A percentile compares a stretch with the other conserved stretches of the same genome.
phyloP scores from a whole-genome alignment of 371 early-diverging fungal genomes.

The Lichtheimia corymbifera region DNA sequence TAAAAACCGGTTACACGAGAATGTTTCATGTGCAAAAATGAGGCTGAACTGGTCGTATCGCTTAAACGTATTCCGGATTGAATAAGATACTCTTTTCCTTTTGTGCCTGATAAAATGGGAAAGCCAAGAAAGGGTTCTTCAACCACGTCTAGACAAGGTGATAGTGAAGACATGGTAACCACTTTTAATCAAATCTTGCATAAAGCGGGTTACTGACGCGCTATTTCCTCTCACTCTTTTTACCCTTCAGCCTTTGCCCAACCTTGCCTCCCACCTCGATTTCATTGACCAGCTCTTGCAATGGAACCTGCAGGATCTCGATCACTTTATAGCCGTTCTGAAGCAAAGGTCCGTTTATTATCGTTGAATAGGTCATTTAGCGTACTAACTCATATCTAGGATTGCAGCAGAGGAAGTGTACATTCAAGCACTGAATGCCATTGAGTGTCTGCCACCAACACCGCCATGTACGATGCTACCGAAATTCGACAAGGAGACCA shows the following conservation, averaged over 20 bases:
- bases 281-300: conserved; percentile 17
- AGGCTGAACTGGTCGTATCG: too few relatives aligned
- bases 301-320: conserved; percentile 18
- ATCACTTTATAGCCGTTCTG: conserved; percentile 15
- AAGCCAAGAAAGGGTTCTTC: too few relatives aligned
- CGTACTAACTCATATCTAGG: not conserved
- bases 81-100: not conserved
- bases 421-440: conserved; percentile 11
- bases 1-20: too few relatives aligned
- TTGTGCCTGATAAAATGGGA: not conserved
- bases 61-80: too few relatives aligned
- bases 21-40: too few relatives aligned
- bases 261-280: conserved; percentile 17
- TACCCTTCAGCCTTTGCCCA: conserved; percentile 11
- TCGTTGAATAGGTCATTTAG: not conserved
- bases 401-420: conserved; percentile 15
- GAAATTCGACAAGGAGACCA: conserved; percentile 6
- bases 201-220: too few relatives aligned
- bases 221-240: too few relatives aligned
- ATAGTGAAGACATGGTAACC: too few relatives aligned
- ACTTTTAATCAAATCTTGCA: too few relatives aligned
- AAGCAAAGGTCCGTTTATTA: conserved; percentile 12
- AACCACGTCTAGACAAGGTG: too few relatives aligned
- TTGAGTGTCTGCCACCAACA: conserved; percentile 4
- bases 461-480: conserved; percentile 8